These are phyloP conservation scores for Annulohypoxylon maeteangense DNA, from an alignment of 495 filamentous ascomycete genomes.

Conservation along the genomic window DNA sequence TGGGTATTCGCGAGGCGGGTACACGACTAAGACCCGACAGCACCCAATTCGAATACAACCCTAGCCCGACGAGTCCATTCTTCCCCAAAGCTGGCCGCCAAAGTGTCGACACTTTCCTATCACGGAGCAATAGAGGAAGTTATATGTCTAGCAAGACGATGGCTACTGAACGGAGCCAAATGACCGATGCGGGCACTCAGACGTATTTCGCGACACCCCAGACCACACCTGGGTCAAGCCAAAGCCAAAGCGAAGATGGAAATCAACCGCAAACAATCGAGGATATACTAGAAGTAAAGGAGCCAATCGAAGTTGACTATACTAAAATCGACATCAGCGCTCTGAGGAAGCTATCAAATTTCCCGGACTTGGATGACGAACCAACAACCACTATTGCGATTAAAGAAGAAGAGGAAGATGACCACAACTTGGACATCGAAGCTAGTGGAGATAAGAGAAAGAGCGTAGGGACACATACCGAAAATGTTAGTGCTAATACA, in stretches of 20 bases:
- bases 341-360: slow-evolving; percentile 49
- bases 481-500: slow-evolving; percentile 5
- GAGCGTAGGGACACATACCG: slow-evolving; percentile 11
- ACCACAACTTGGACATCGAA: slow-evolving; percentile 50
- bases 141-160: slow-evolving; percentile 66
- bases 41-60: slow-evolving; percentile 83
- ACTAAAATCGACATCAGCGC: slow-evolving; percentile 63
- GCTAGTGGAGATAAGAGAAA: background rate
- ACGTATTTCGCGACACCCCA: slow-evolving; percentile 64
- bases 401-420: slow-evolving; percentile 28
- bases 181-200: slow-evolving; percentile 65
- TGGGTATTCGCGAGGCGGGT: slow-evolving; percentile 88
- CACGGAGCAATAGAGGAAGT: slow-evolving; percentile 73
- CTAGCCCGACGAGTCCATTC: slow-evolving; percentile 79
- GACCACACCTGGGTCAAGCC: slow-evolving; percentile 56
- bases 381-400: slow-evolving; percentile 31
- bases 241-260: slow-evolving; percentile 59
- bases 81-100: slow-evolving; percentile 72
- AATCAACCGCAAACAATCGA: slow-evolving; percentile 49
- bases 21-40: slow-evolving; percentile 72
- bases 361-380: slow-evolving; percentile 43
- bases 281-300: slow-evolving; percentile 51
- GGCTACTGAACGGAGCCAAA: slow-evolving; percentile 70
- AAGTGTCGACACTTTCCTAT: slow-evolving; percentile 70
- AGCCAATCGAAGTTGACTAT: slow-evolving; percentile 63